These are phyloP conservation scores for Plasmodium billcollinsi DNA, from an alignment of 169 alveolate species.

Conservation along the genomic window DNA sequence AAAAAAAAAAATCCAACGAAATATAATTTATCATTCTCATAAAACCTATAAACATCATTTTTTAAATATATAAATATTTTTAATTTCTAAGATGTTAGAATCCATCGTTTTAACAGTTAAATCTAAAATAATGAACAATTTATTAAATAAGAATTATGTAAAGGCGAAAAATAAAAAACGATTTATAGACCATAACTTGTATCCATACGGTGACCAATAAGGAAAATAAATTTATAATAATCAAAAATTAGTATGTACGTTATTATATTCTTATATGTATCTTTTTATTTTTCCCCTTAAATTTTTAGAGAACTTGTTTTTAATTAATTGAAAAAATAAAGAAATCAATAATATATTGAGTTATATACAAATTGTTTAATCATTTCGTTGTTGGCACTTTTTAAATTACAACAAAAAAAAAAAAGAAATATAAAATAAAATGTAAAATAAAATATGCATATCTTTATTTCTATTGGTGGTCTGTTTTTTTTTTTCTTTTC, in stretches of 20 bases:
- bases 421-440: too few relatives aligned
- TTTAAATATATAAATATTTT: neutral
- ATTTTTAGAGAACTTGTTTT: constrained; percentile 26
- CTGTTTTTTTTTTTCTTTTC: neutral
- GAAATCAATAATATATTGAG: neutral
- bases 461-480: too few relatives aligned
- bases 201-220: constrained; percentile 36
- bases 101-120: constrained; percentile 16
- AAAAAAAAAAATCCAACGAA: neutral
- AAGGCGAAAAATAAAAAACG: constrained; percentile 38
- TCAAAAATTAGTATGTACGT: neutral
- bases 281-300: neutral
- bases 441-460: neutral
- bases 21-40: too few relatives aligned
- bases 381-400: too few relatives aligned
- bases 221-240: neutral
- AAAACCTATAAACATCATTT: too few relatives aligned
- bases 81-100: constrained; percentile 25
- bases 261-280: neutral
- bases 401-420: too few relatives aligned
- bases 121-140: constrained; percentile 35
- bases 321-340: constrained; percentile 26
- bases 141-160: constrained; percentile 21
- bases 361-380: constrained; percentile 1
- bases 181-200: constrained; percentile 17